Evolutionary conservation across 805 yeast species (phyloP), one percentile per base, ranked within the genome.

Genomic region (Torulaspora quercuum): DNA sequence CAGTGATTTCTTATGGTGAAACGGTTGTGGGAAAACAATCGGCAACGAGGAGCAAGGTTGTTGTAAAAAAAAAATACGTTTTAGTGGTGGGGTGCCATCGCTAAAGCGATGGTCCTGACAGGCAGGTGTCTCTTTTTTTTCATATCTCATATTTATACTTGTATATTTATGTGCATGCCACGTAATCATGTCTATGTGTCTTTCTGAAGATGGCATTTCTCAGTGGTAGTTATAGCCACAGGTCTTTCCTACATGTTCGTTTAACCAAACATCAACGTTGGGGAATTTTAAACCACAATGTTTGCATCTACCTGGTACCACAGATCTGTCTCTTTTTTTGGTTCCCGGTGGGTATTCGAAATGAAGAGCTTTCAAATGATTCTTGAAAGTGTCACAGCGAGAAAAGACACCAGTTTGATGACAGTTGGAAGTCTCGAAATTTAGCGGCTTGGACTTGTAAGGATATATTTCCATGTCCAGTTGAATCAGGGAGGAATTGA

Each of bases 271-370:
- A 46, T 84, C 90, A 21, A 84, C 92, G 42, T 73, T 79, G 7
- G 59, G 64, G 53, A 86, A 89, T 35, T 63, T 62, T 52, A 63
- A 56, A 19, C 81, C 82, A 61, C 97, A 89, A 57, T 78, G 81
- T 51, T 79, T 78, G 63, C 97, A 89, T 38, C 67, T 68, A 6
- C 97, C 97, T 13, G 70, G 59, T 26, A 80, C 84, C 34, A 75
- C 72, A 13, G 63, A 59, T 45, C 97, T 72, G 50, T 85, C 82
- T 43, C 75, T 78, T 61, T 87, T 86, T 55, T 80, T 76, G 3
- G 95, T 87, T 5, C 95, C 95, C 25, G 73, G 73, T 4, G 96
- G 96, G 60, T 88, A 88, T 46, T 76, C 82, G 59, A 88, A 88
- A 56, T 88, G 97, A 44, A 88, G 72, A 2, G 95, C 94, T 58